Evolutionary conservation across 2,329 filamentous ascomycete species (phyloP).

Genomic region (Pochonia chlamydosporia): DNA sequence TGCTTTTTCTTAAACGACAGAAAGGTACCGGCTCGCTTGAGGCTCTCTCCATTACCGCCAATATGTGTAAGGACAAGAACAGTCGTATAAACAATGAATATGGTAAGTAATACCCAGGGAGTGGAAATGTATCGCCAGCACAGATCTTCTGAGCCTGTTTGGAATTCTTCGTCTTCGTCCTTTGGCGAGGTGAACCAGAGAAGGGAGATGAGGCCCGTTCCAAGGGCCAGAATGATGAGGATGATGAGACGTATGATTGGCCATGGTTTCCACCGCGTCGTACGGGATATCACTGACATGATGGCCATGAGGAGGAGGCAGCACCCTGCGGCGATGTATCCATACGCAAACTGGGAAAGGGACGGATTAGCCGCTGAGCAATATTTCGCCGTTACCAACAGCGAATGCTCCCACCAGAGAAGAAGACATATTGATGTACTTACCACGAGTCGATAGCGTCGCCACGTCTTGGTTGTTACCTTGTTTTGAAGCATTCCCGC

Average conservation of each 20-base stretch:
- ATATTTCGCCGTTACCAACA: too few species aligned
- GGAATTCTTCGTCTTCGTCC: background rate
- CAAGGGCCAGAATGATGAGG: constrained; percentile 23
- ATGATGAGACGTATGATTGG: constrained; percentile 23
- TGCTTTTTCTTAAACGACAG: constrained; percentile 10
- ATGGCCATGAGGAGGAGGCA: constrained; percentile 25
- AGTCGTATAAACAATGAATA: constrained; percentile 27
- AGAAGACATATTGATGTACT: constrained; percentile 9
- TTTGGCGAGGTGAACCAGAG: constrained; percentile 17
- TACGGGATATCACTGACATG: constrained; percentile 24
- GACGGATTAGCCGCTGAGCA: background rate
- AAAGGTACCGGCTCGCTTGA: constrained; percentile 3
- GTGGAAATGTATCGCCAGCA: constrained; percentile 17
- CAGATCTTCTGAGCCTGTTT: background rate
- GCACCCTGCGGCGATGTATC: constrained; percentile 25
- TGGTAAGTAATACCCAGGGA: constrained; percentile 26
- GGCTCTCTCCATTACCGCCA: constrained; percentile 11
- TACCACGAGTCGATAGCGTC: constrained; percentile 25
- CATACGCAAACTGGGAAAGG: constrained; percentile 27
- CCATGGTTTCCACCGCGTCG: constrained; percentile 24
- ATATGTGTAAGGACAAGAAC: constrained; percentile 28
- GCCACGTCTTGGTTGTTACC: constrained; percentile 11
- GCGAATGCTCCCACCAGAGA: too few species aligned
- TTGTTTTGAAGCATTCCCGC: constrained; percentile 9
- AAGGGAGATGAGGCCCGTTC: constrained; percentile 19